phyloP scores from a whole-genome alignment of 2,329 filamentous ascomycete species.

The Grosmannia serpens region DNA sequence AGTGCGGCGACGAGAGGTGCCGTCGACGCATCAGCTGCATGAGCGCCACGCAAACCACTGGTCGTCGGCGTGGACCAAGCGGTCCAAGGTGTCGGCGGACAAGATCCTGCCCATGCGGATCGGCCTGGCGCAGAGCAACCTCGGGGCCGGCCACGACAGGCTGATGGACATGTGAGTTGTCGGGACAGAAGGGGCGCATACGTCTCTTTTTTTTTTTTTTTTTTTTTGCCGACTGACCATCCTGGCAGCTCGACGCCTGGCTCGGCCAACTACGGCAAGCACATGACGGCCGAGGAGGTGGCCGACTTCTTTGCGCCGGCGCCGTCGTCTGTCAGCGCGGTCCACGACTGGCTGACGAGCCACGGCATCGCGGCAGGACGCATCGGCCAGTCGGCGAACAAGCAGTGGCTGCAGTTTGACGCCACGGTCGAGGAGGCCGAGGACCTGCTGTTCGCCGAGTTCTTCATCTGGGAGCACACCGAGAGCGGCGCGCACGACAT shows the following conservation, averaged over 20 bases:
- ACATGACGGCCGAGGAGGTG: conserved; percentile 23
- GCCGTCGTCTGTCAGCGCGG: conserved; percentile 18
- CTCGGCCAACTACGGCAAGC: conserved; percentile 22
- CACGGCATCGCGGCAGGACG: conserved; percentile 16
- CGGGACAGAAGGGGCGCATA: not conserved
- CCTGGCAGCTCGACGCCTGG: conserved; percentile 10
- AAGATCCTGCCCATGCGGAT: conserved; percentile 10
- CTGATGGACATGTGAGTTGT: conserved; percentile 18
- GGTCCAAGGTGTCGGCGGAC: conserved; percentile 12
- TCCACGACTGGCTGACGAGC: conserved; percentile 19
- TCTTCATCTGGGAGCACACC: conserved; percentile 4
- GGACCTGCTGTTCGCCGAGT: conserved; percentile 5
- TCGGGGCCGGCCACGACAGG: conserved; percentile 17
- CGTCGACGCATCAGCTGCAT: conserved; percentile 10
- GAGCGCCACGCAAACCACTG: conserved; percentile 17
- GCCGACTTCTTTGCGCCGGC: conserved; percentile 24
- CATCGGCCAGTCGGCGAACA: conserved; percentile 4
- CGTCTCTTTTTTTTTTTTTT: no score
- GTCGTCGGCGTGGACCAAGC: conserved; percentile 17
- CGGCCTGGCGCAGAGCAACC: conserved; percentile 15
- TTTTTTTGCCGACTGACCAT: not conserved
- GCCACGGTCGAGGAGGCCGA: conserved; percentile 12
- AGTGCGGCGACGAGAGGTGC: not conserved
- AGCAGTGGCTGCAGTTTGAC: conserved; percentile 14
- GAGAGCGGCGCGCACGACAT: conserved; percentile 1